Conservation (phyloP, 306 rosid species). For the Fagus crenata region DNA sequence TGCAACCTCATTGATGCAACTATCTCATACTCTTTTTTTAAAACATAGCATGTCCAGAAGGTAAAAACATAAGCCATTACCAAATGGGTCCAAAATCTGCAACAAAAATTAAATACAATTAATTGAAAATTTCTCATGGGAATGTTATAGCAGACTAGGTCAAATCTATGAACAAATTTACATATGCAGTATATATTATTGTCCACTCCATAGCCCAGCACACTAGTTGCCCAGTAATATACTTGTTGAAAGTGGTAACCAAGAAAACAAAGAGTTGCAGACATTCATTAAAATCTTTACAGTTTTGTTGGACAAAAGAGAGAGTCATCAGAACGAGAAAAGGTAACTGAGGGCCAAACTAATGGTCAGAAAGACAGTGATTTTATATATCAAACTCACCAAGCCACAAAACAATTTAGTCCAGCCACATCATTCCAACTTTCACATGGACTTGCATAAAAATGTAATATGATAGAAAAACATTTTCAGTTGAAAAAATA, state of each 20-base stretch:
- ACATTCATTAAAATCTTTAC: not conserved
- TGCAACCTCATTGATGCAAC: constrained; percentile 86
- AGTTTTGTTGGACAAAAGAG: not conserved
- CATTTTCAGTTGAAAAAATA: not conserved
- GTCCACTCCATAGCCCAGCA: not conserved
- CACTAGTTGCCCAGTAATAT: not conserved
- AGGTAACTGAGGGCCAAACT: not conserved
- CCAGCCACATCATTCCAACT: not conserved
- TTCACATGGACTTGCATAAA: not conserved
- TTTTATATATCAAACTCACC: not conserved
- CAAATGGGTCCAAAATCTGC: constrained; percentile 98
- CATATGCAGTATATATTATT: not conserved
- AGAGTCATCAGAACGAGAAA: not conserved
- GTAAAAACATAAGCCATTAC: constrained; percentile 96
- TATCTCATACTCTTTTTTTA: constrained; percentile 76
- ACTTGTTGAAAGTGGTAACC: not conserved
- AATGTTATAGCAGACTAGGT: not conserved
- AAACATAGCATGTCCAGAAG: constrained; percentile 82
- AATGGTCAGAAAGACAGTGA: not conserved
- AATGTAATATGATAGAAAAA: not conserved
- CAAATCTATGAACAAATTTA: not conserved
- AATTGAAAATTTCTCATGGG: not conserved
- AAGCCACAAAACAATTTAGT: not conserved
- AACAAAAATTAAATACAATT: constrained; percentile 25
- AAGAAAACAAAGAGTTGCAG: not conserved